These are phyloP conservation scores for Lenzites betulinus DNA, from an alignment of 768 basidiomycete genomes.

Conservation along the genomic window DNA sequence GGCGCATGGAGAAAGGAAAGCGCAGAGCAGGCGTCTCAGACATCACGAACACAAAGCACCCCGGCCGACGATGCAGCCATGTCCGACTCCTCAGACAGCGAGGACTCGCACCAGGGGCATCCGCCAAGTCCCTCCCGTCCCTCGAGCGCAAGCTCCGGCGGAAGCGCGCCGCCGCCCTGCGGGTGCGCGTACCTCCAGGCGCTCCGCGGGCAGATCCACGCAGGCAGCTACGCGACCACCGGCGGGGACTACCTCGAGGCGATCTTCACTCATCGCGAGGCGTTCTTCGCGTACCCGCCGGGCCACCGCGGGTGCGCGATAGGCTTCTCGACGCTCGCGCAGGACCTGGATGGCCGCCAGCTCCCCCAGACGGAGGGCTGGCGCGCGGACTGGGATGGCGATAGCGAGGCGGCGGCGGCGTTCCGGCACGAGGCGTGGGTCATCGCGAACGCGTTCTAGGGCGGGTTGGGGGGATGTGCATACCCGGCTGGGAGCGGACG, in stretches of 20 bases:
- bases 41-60: constrained; percentile 8
- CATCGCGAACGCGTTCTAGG: constrained; percentile 36
- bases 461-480: neutral
- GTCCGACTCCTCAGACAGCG: constrained; percentile 31
- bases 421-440: constrained; percentile 72
- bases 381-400: constrained; percentile 71
- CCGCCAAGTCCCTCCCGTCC: constrained; percentile 20
- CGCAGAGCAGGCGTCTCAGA: constrained; percentile 21
- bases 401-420: constrained; percentile 66
- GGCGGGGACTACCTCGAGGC: constrained; percentile 77
- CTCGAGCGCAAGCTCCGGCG: constrained; percentile 22
- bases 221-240: constrained; percentile 49
- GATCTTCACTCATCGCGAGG: constrained; percentile 77
- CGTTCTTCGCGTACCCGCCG: constrained; percentile 59
- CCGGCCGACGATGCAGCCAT: constrained; percentile 24
- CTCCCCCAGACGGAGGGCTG: constrained; percentile 33
- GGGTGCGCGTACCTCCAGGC: constrained; percentile 37
- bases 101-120: constrained; percentile 18
- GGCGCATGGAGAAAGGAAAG: constrained; percentile 29
- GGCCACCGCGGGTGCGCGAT: constrained; percentile 66
- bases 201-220: constrained; percentile 29
- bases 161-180: constrained; percentile 24
- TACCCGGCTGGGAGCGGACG: neutral
- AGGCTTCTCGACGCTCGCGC: constrained; percentile 67
- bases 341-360: constrained; percentile 58